A percentile compares a stretch with the other conserved stretches of the same genome.
These are phyloP conservation scores for Bullera alba DNA, from an alignment of 768 basidiomycete species.

Conservation along the genomic window DNA sequence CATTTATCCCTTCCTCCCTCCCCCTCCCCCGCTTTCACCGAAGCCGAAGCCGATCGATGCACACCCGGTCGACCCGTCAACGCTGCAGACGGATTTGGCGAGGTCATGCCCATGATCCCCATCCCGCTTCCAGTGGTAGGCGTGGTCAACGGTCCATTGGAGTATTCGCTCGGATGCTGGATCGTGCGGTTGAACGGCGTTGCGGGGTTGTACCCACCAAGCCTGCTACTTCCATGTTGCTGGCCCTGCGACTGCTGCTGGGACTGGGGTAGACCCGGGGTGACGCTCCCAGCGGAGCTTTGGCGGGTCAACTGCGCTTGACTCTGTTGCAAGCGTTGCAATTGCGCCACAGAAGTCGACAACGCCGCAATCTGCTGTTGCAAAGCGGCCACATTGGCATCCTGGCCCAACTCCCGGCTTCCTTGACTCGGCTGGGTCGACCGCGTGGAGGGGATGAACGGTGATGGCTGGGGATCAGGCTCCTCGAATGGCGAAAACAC, in stretches of 20 bases:
- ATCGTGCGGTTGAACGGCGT: not conserved
- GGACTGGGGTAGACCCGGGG: not conserved
- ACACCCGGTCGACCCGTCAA: no score
- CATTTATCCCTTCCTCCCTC: conserved; percentile 1
- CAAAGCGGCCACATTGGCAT: conserved; percentile 23
- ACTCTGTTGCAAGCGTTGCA: conserved; percentile 40
- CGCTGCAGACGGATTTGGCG: no score
- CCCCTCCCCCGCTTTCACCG: no score
- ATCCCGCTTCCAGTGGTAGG: not conserved
- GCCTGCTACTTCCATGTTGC: not conserved
- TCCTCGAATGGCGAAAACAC: conserved; percentile 29
- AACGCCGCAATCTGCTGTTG: conserved; percentile 41
- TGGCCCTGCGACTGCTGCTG: not conserved
- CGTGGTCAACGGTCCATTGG: not conserved
- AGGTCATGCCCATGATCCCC: no score
- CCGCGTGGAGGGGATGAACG: not conserved
- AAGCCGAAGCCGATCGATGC: no score
- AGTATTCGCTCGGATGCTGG: no score
- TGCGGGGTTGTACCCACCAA: not conserved
- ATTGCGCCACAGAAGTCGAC: conserved; percentile 41
- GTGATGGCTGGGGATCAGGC: conserved; percentile 1
- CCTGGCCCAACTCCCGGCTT: no score
- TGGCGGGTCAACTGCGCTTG: conserved; percentile 18
- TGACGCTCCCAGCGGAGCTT: not conserved
- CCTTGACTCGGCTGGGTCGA: not conserved